A percentile compares a stretch with the other conserved stretches of the same genome.
phyloP scores from a whole-genome alignment of 495 filamentous ascomycete species.

The Penicillium verhagenii region DNA sequence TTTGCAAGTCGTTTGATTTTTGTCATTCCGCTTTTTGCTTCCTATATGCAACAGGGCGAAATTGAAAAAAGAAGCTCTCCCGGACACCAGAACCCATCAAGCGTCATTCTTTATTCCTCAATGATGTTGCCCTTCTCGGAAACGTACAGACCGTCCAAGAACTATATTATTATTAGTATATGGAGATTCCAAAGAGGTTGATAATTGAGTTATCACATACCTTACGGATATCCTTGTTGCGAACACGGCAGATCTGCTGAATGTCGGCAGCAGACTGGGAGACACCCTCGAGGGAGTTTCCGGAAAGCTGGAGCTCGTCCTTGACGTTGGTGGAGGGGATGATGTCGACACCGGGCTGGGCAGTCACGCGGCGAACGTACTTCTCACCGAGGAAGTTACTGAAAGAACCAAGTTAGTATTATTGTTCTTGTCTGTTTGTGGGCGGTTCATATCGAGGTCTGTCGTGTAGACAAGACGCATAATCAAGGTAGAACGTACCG shows the following conservation, averaged over 20 bases:
- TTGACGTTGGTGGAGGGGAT: constrained; percentile 86
- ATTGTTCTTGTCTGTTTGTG: neutral
- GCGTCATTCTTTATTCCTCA: constrained; percentile 57
- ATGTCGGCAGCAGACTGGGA: constrained; percentile 98
- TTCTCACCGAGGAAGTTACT: constrained; percentile 99
- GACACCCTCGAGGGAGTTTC: constrained; percentile 94
- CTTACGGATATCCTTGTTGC: constrained; percentile 99
- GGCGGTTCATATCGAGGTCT: neutral
- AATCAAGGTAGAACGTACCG: constrained; percentile 60
- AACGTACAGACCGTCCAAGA: constrained; percentile 99
- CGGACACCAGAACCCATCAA: constrained; percentile 43
- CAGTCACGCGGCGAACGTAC: constrained; percentile 87
- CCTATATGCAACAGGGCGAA: constrained; percentile 48
- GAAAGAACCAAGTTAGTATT: constrained; percentile 9
- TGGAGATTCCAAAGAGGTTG: neutral
- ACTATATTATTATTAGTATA: constrained; percentile 54
- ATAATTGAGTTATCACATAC: constrained; percentile 42
- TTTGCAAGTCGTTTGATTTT: constrained; percentile 46
- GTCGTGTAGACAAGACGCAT: neutral
- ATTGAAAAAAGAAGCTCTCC: constrained; percentile 42
- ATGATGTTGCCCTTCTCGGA: constrained; percentile 94
- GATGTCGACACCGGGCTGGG: constrained; percentile 87
- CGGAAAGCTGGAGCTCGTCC: constrained; percentile 90
- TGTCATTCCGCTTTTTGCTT: constrained; percentile 43
- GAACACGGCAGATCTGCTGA: constrained; percentile 97